Conservation (phyloP, 73 alveolate genomes). For the Paramecium pentaurelia region DNA sequence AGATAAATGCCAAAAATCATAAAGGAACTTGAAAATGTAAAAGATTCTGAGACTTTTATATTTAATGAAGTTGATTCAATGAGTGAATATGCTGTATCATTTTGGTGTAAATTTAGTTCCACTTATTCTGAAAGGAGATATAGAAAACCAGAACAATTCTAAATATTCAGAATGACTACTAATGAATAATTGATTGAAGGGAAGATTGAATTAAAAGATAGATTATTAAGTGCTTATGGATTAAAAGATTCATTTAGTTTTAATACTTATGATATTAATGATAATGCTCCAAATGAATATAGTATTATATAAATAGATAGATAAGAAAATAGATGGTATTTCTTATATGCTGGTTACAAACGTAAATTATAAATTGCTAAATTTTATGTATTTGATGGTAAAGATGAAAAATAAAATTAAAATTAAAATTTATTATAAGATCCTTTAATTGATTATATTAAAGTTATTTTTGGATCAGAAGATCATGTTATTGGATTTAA, state of each 20-base stretch:
- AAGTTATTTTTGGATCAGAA: neutral
- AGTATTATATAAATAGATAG: neutral
- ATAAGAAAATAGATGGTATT: neutral
- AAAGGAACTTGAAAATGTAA: neutral
- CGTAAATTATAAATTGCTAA: neutral
- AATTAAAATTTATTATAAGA: neutral
- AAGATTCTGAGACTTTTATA: neutral
- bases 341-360: neutral
- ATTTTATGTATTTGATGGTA: neutral
- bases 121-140: neutral
- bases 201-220: neutral
- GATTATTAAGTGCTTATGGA: neutral
- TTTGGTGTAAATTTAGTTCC: neutral
- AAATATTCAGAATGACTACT: neutral
- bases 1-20: neutral
- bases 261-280: neutral
- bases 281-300: constrained; percentile 10
- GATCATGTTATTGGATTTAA: neutral
- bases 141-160: neutral
- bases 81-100: neutral
- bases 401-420: neutral
- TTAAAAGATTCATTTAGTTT: neutral
- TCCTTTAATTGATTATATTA: neutral
- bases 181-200: neutral
- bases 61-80: neutral